Base-by-base conservation (phyloP, 768 basidiomycete genomes). In the Mycena leptocephala region DNA sequence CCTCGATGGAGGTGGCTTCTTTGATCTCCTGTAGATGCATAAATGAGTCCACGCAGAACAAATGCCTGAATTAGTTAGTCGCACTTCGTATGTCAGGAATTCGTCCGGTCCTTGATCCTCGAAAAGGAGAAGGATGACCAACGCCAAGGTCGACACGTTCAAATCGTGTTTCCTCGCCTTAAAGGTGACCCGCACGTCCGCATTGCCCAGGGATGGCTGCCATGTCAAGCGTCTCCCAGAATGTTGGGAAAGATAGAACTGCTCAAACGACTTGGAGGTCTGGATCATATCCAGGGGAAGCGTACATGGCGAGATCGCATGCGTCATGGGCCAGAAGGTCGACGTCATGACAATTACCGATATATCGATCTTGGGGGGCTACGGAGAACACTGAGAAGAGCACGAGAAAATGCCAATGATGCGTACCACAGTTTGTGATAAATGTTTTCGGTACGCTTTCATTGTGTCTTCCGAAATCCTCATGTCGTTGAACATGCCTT, bases 401-500 rank as follows among this genome's bases (percentile, higher is more conserved):
- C 13, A 70, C 18, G 66, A 10, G 26, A 66, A 74, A 46, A 71
- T 35, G 4, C 26, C 16, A 13, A 65, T 35, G 48, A 10, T 18
- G 85, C 93, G 76, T 81, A 97, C 96, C 61, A 88, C 87, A 3
- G 87, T 91, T 77, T 89, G 91, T 58, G 88, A 87, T 32, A 97
- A 84, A 82, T 91, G 86, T 13, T 86, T 86, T 53, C 91, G 90
- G 83, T 97, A 99, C 6, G 90, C 92, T 41, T 90, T 87, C 90
- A 95, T 95, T 20, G 93, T 93, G 70, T 99, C 98, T 24, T 87
- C 85, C 7, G 96, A 98, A 33, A 97, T 83, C 80, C 93, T 95
- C 93, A 99, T 97, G 82, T 99, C 98, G 78, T 96, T 91, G 91
- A 99, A 98, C 98, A 99, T 99, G 72, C 97, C 97, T 84, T 99